Evolutionary conservation across 345 rosid species (phyloP), one percentile per base, ranked within the genome.

Genomic region (Lepidium didymum): DNA sequence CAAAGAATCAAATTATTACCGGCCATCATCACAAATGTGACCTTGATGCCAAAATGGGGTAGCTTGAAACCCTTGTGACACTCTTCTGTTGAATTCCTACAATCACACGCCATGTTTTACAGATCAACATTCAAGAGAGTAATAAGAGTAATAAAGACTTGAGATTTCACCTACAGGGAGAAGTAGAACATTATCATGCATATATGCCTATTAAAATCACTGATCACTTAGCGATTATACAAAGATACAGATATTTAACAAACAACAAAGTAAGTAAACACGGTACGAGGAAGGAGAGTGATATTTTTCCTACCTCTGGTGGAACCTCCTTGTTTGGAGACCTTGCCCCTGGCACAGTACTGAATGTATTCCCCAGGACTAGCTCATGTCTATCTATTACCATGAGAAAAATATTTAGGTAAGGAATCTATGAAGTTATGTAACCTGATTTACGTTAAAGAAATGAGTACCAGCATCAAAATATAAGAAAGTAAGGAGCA

Each of bases 21-120:
- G 60, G 54, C 79, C 79, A 57, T 75, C 79, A 75, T 90, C 96
- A 47, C 78, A 64, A 73, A 93, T 90, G 75, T 78, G 87, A 66
- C 98, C 98, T 85, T 93, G 97, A 80, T 93, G 82, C 97, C 98
- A 93, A 62, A 87, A 62, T 69, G 98, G 98, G 60, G 80, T 90
- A 49, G 82, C 97, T 85, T 93, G 98, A 75, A 90, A 93, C 43
- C 98, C 98, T 85, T 93, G 87, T 10, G 62, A 73, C 19, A 93
- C 96, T 70, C 83, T 83, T 53, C 45, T 69, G 50, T 81, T 84
- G 60, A 93, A 93, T 47, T 88, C 98, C 98, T 93, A 77, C 46
- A 64, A 23, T 46, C 43, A 80, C 56, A 38, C 29, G 5, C 8
- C 63, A 75, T 52, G 47, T 52, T 67, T 34, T 13, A 23, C 33